Conservation (phyloP, 2,329 filamentous ascomycete species). For the Biscogniauxia mediterranea region DNA sequence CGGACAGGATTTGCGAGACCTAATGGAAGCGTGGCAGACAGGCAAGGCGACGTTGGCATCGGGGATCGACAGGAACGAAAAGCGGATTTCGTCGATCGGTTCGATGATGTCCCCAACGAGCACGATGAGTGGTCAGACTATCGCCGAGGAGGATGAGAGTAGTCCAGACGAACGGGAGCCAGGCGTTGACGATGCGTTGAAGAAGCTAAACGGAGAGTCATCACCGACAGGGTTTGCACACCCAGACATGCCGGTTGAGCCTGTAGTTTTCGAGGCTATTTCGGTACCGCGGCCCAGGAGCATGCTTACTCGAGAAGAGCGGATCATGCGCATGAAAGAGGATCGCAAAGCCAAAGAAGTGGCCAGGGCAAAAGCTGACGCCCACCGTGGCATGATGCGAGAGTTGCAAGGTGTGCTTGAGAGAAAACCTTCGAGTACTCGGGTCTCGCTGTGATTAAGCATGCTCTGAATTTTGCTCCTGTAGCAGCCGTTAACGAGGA, state of each 20-base stretch:
- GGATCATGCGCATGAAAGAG: slow-evolving; percentile 83
- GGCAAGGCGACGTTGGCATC: slow-evolving; percentile 80
- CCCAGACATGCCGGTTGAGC: slow-evolving; percentile 62
- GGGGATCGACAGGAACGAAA: slow-evolving; percentile 79
- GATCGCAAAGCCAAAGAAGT: slow-evolving; percentile 74
- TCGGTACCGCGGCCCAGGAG: slow-evolving; percentile 71
- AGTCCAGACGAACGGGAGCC: slow-evolving; percentile 56
- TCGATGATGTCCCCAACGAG: slow-evolving; percentile 56
- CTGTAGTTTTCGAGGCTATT: slow-evolving; percentile 89
- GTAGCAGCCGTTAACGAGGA: neutral
- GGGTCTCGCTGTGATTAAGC: slow-evolving; percentile 25
- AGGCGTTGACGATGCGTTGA: slow-evolving; percentile 60
- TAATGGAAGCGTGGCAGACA: slow-evolving; percentile 83
- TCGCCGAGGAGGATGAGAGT: slow-evolving; percentile 56
- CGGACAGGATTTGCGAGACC: slow-evolving; percentile 76
- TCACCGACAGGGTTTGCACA: slow-evolving; percentile 50
- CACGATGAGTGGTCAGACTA: slow-evolving; percentile 67
- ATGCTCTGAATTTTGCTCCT: neutral
- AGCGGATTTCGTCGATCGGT: slow-evolving; percentile 63
- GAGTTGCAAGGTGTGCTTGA: slow-evolving; percentile 90
- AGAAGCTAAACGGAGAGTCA: slow-evolving; percentile 72
- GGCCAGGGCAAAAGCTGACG: slow-evolving; percentile 71
- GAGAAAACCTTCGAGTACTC: slow-evolving; percentile 38
- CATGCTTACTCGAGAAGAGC: slow-evolving; percentile 77
- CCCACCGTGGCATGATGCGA: slow-evolving; percentile 83